Evolutionary conservation across 2,329 filamentous ascomycete species (phyloP).

Genomic region (Parastagonospora avenae): DNA sequence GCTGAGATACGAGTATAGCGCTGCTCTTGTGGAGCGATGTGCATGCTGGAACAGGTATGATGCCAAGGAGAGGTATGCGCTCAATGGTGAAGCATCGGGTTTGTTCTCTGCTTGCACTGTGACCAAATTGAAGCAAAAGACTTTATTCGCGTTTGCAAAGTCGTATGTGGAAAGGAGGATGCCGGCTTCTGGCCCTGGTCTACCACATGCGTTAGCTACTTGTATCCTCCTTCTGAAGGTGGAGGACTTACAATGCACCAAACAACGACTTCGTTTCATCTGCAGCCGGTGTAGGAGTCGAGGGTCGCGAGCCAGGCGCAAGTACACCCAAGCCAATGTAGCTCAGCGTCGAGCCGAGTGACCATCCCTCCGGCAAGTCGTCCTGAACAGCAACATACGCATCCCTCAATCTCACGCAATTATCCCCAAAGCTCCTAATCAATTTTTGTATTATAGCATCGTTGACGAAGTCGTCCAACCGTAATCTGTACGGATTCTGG

Average conservation of each 20-base stretch:
- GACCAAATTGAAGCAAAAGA: conserved; percentile 87
- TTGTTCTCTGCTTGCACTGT: conserved; percentile 65
- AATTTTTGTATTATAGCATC: conserved; percentile 84
- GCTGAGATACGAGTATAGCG: conserved; percentile 83
- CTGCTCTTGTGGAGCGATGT: conserved; percentile 77
- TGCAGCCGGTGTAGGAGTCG: conserved; percentile 65
- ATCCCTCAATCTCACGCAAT: conserved; percentile 70
- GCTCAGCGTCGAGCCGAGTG: conserved; percentile 75
- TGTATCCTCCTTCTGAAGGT: not conserved
- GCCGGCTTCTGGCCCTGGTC: conserved; percentile 78
- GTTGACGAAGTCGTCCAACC: conserved; percentile 94
- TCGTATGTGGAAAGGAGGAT: conserved; percentile 87
- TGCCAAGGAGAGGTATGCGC: conserved; percentile 81
- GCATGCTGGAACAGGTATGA: conserved; percentile 96
- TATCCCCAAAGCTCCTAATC: conserved; percentile 73
- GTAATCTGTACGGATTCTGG: conserved; percentile 91
- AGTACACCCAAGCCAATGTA: conserved; percentile 82
- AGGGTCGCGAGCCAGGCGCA: conserved; percentile 68
- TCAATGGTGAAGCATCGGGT: conserved; percentile 73
- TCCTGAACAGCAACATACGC: conserved; percentile 87
- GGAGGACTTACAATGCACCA: conserved; percentile 67
- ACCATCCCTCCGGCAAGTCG: conserved; percentile 90
- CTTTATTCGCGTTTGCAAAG: conserved; percentile 91
- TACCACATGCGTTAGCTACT: conserved; percentile 45
- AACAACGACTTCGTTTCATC: conserved; percentile 86